Base-by-base conservation (phyloP, 352 stramenopile species). In the Phytophthora tentaculata region DNA sequence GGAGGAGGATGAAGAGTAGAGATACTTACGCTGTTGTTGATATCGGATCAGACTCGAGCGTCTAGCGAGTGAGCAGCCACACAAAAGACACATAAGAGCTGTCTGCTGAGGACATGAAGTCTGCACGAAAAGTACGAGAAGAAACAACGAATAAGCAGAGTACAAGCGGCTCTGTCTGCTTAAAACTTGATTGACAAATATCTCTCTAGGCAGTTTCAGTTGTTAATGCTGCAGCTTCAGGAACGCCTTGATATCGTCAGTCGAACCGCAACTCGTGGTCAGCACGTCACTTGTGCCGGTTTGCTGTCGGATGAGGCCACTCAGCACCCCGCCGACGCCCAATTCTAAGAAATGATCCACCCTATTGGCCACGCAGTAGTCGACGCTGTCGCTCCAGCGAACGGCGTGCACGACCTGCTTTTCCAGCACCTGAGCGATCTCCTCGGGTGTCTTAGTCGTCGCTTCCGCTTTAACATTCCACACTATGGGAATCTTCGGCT, bases 381-480 rank as follows among this genome's bases (percentile, higher is more conserved):
- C 86, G n/a, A 96, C 71, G 63, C 85, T 93, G 50, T 91, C 74
- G 53, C 85, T 93, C 89, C 89, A 96, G 28, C 71, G 78, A 39
- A 96, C 89, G 28, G 87, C 78, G 1, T 69, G 56, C 28, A 87
- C 77, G 37, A 95, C 80, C 69, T 96, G 89, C 56, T 81, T 35
- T 58, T 77, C 75, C 45, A 94, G 67, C 32, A 74, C 69, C 16
- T 77, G 71, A 22, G 69, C 64, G 41, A 96, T 77, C 56, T 79
- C 67, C 3, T 73, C 58, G 0, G 66, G 61, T 39, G 73, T 74
- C 56, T 91, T 89, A 0, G 56, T n/a, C 20, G 63, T 73, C 26
- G 80, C 74, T 17, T 62, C 22, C 7, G 74, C 89, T 39, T 92
- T 81, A 1, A 94, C 83, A 62, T 96, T 95, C 84, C 87, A 96